Evolutionary conservation across 2,329 filamentous ascomycete species (phyloP).

Genomic region (Gliomastix tumulicola): DNA sequence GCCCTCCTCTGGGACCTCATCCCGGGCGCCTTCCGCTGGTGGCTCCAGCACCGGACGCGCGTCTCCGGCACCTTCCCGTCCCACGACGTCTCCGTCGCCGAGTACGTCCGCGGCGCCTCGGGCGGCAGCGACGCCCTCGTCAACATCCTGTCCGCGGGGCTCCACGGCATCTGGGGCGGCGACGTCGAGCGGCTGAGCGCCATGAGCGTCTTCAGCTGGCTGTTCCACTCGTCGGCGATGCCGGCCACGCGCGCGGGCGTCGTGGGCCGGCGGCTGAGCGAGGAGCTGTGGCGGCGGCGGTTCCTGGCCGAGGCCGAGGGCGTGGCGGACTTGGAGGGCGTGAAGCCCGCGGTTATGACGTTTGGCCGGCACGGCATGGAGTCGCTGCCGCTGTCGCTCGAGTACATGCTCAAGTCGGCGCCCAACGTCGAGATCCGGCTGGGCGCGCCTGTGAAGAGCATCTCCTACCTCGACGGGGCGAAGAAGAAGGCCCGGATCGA

Average conservation of each 20-base stretch:
- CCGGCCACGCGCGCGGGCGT: conserved; percentile 20
- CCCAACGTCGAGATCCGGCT: conserved; percentile 54
- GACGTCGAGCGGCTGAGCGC: conserved; percentile 77
- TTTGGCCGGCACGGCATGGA: conserved; percentile 52
- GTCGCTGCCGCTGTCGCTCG: conserved; percentile 49
- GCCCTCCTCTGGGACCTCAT: conserved; percentile 14
- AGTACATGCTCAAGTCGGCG: conserved; percentile 37
- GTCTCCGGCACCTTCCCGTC: conserved; percentile 9
- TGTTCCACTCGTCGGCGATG: conserved; percentile 21
- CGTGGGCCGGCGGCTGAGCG: background rate
- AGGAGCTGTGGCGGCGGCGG: background rate
- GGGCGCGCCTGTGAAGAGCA: conserved; percentile 35
- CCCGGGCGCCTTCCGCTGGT: too few species aligned
- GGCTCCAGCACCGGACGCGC: too few species aligned
- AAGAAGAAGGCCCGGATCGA: conserved; percentile 32
- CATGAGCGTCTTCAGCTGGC: conserved; percentile 41
- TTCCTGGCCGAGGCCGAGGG: conserved; percentile 17
- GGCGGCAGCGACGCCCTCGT: conserved; percentile 32
- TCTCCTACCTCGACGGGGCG: conserved; percentile 31
- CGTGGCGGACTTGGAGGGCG: conserved; percentile 15
- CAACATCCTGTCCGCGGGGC: conserved; percentile 69
- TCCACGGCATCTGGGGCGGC: conserved; percentile 91
- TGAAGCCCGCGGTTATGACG: conserved; percentile 19
- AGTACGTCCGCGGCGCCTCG: conserved; percentile 24
- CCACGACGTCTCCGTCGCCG: conserved; percentile 24